These are phyloP conservation scores for Agroathelia rolfsii DNA, from an alignment of 1,284 basidiomycete species.

Conservation along the genomic window DNA sequence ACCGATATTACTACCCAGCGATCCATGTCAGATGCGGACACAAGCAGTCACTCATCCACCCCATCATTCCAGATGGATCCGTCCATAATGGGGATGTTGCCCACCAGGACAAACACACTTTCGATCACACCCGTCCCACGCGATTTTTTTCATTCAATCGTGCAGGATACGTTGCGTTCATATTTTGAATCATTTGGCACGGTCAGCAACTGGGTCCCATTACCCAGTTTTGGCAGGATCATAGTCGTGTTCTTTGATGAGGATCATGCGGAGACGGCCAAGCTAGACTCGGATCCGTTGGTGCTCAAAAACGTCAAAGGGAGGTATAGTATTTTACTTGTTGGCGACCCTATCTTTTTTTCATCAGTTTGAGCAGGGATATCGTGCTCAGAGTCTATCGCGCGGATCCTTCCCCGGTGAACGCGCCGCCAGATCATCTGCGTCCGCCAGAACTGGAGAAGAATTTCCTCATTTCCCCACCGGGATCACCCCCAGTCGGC, in stretches of 20 bases:
- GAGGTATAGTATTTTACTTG: conserved; percentile 23
- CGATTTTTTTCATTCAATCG: conserved; percentile 58
- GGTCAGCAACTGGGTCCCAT: conserved; percentile 80
- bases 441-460: conserved; percentile 74
- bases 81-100: no score
- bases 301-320: conserved; percentile 41
- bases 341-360: conserved; percentile 8
- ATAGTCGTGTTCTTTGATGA: conserved; percentile 69
- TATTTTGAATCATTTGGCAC: conserved; percentile 69
- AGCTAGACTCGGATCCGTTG: conserved; percentile 51
- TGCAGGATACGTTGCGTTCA: conserved; percentile 54
- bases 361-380: conserved; percentile 27
- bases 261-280: conserved; percentile 56
- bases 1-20: no score
- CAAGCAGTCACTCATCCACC: no score
- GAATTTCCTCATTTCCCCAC: conserved; percentile 97
- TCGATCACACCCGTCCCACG: conserved; percentile 56
- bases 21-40: no score
- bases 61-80: no score
- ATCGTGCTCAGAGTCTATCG: conserved; percentile 69
- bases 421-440: conserved; percentile 38
- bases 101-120: conserved; percentile 67
- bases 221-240: conserved; percentile 72
- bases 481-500: conserved; percentile 94
- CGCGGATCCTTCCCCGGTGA: conserved; percentile 64